Percentiles rank a stretch among this genome's conserved stretches.
phyloP scores from a whole-genome alignment of 768 basidiomycete genomes.

The Saitozyma podzolica region DNA sequence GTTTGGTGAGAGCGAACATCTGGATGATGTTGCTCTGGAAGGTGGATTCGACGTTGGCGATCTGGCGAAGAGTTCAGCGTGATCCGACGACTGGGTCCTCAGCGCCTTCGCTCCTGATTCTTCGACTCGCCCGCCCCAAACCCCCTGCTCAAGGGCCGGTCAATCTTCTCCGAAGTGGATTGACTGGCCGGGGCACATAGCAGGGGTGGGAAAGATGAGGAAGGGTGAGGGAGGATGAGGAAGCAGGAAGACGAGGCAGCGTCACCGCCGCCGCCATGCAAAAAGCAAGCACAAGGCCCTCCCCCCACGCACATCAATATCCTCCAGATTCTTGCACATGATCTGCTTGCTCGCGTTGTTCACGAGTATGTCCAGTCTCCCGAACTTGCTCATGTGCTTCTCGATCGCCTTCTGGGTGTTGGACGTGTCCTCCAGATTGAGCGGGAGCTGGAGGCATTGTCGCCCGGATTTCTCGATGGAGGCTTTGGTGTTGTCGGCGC shows the following conservation, averaged over 20 bases:
- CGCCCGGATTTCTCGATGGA: slow-evolving; percentile 57
- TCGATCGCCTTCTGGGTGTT: slow-evolving; percentile 58
- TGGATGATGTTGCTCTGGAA: slow-evolving; percentile 64
- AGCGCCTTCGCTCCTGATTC: slow-evolving; percentile 10
- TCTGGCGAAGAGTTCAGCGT: slow-evolving; percentile 23
- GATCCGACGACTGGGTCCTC: neutral
- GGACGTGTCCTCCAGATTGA: slow-evolving; percentile 56
- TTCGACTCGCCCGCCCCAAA: neutral
- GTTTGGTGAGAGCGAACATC: slow-evolving; percentile 63
- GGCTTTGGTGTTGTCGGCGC: slow-evolving; percentile 53
- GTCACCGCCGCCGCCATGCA: neutral
- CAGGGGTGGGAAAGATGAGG: neutral
- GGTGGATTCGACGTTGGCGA: slow-evolving; percentile 61
- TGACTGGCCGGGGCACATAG: neutral
- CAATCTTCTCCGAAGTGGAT: too few relatives aligned
- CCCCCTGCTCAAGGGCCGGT: too few relatives aligned
- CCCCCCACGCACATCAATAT: slow-evolving; percentile 54
- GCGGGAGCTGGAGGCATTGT: slow-evolving; percentile 46
- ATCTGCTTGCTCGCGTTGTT: slow-evolving; percentile 58
- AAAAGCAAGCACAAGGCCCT: neutral
- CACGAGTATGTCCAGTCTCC: slow-evolving; percentile 60
- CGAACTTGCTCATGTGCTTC: slow-evolving; percentile 56
- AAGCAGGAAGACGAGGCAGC: neutral
- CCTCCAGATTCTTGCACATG: slow-evolving; percentile 57
- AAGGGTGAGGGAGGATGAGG: too few relatives aligned